A percentile compares a stretch with the other conserved stretches of the same genome.
Conservation (phyloP, 169 alveolate genomes). For the Miamiensis avidus region DNA sequence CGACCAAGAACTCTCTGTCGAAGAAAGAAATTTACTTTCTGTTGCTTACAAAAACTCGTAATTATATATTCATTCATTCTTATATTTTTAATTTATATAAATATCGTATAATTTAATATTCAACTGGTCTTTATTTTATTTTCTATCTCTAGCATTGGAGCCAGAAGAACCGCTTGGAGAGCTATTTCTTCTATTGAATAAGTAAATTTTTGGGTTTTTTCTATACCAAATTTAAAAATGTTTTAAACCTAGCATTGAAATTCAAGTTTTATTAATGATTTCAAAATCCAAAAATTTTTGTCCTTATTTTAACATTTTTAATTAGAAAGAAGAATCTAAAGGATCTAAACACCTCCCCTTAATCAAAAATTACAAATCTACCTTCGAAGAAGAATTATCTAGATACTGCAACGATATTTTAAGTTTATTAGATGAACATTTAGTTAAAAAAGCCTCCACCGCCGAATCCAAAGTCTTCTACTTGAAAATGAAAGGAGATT, state of each 20-base stretch:
- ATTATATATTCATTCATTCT: too few relatives aligned
- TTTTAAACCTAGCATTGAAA: too few relatives aligned
- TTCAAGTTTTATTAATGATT: too few relatives aligned
- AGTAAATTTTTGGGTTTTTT: slow-evolving; percentile 25
- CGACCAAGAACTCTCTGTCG: slow-evolving; percentile 69
- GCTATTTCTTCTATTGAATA: slow-evolving; percentile 71
- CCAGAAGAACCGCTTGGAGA: slow-evolving; percentile 86
- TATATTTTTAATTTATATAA: too few relatives aligned
- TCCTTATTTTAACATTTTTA: neutral
- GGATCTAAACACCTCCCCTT: slow-evolving; percentile 49
- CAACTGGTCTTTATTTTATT: neutral
- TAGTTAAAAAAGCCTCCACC: slow-evolving; percentile 54
- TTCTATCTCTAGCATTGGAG: slow-evolving; percentile 41
- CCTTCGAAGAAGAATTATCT: slow-evolving; percentile 76
- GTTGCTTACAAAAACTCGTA: slow-evolving; percentile 77
- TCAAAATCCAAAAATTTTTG: too few relatives aligned
- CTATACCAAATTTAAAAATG: too few relatives aligned
- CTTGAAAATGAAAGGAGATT: slow-evolving; percentile 85
- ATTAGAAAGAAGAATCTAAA: slow-evolving; percentile 22
- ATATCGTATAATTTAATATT: too few relatives aligned
- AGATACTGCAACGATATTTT: slow-evolving; percentile 69
- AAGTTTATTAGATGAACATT: slow-evolving; percentile 59
- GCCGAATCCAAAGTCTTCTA: slow-evolving; percentile 75
- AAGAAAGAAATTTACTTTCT: slow-evolving; percentile 75
- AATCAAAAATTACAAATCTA: slow-evolving; percentile 59